A percentile compares a stretch with the other conserved stretches of the same genome.
Conservation (phyloP, 345 rosid genomes). For the Salix suchowensis region DNA sequence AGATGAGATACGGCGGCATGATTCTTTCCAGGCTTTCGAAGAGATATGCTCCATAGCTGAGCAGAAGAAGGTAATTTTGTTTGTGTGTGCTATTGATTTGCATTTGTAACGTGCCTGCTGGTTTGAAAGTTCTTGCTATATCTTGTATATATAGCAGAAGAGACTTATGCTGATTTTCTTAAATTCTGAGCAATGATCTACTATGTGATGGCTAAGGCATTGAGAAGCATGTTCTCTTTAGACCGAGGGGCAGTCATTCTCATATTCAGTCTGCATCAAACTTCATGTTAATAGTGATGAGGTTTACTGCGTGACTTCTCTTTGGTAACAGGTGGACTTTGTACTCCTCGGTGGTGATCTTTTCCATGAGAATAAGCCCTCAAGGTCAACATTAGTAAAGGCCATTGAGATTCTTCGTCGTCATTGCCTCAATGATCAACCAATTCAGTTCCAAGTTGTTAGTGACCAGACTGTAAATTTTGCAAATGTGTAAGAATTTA, state of each 20-base stretch:
- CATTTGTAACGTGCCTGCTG: neutral
- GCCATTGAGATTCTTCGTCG: slow-evolving; percentile 96
- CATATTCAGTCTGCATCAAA: neutral
- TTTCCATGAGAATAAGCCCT: slow-evolving; percentile 98
- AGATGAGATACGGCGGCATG: slow-evolving; percentile 89
- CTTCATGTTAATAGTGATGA: neutral
- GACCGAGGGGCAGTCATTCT: neutral
- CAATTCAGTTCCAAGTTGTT: slow-evolving; percentile 96
- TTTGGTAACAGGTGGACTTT: slow-evolving; percentile 72
- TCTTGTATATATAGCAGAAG: neutral
- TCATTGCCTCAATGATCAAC: slow-evolving; percentile 80
- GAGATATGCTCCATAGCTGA: slow-evolving; percentile 94
- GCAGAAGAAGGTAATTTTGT: slow-evolving; percentile 55
- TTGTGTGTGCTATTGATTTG: neutral
- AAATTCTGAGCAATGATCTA: no score
- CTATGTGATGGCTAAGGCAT: no score
- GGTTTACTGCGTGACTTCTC: slow-evolving; percentile 1
- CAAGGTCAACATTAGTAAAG: slow-evolving; percentile 86
- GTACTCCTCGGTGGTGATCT: slow-evolving; percentile 95
- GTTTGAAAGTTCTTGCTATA: neutral
- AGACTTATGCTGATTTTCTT: neutral
- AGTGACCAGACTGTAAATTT: slow-evolving; percentile 96
- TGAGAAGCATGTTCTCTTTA: no score
- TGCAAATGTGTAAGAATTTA: slow-evolving; percentile 52
- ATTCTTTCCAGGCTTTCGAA: slow-evolving; percentile 91